These are phyloP conservation scores for Syzygium malaccense DNA, from an alignment of 441 rosid species.

Conservation along the genomic window DNA sequence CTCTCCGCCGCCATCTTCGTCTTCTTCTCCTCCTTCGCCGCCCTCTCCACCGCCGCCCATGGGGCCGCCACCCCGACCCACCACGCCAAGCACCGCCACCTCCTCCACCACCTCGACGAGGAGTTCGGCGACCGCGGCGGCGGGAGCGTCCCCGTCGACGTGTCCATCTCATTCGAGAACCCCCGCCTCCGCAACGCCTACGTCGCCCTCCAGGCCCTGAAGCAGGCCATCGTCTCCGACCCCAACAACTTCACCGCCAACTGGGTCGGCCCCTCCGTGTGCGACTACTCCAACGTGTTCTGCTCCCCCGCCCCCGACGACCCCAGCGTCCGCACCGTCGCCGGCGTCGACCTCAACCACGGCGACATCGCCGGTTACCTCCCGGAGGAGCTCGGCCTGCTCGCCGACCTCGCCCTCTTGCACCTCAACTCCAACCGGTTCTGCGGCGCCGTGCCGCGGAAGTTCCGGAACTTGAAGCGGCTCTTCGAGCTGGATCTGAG, in stretches of 20 bases:
- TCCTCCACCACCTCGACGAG: slow-evolving; percentile 72
- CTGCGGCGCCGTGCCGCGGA: slow-evolving; percentile 70
- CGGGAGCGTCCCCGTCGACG: slow-evolving; percentile 57
- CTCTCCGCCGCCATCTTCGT: slow-evolving; percentile 3
- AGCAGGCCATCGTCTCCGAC: slow-evolving; percentile 84
- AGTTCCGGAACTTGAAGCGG: slow-evolving; percentile 38
- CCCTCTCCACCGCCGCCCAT: slow-evolving; percentile 24
- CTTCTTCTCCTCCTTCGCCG: slow-evolving; percentile 19
- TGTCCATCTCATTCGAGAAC: slow-evolving; percentile 66
- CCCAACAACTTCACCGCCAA: slow-evolving; percentile 51
- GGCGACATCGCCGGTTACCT: slow-evolving; percentile 85
- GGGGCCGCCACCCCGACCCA: slow-evolving; percentile 34
- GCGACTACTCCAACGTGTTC: slow-evolving; percentile 52
- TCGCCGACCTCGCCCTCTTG: slow-evolving; percentile 76
- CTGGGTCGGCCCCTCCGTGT: slow-evolving; percentile 83
- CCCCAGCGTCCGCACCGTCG: slow-evolving; percentile 55
- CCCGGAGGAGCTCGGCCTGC: slow-evolving; percentile 82
- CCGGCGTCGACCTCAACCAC: slow-evolving; percentile 90
- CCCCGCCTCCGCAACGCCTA: slow-evolving; percentile 58
- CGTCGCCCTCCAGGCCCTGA: slow-evolving; percentile 90
- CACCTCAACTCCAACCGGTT: slow-evolving; percentile 87
- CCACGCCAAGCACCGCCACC: slow-evolving; percentile 63
- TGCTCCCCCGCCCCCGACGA: slow-evolving; percentile 71
- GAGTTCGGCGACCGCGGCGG: slow-evolving; percentile 89
- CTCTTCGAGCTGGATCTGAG: slow-evolving; percentile 90